A percentile compares a stretch with the other conserved stretches of the same genome.
Evolutionary conservation across 305 asterid genomes (phyloP).

Genomic region (Nicotiana rustica): DNA sequence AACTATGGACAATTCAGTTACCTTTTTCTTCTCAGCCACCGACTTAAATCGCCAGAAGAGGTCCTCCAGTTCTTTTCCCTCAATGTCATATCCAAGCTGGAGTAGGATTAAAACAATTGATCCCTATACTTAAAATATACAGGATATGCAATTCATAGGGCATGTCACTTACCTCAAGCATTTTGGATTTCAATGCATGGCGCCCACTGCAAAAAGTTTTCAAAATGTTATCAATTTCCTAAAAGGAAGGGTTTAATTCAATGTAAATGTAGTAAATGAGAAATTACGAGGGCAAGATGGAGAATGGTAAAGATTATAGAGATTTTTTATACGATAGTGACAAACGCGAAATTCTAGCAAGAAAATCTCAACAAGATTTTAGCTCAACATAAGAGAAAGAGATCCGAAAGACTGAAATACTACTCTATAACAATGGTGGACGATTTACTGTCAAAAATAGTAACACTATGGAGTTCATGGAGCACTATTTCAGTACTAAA

Average conservation of each 20-base stretch:
- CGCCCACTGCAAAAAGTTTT: slow-evolving; percentile 66
- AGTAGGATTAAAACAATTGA: slow-evolving; percentile 34
- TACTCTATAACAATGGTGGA: background rate
- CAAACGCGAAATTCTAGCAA: background rate
- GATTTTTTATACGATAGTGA: slow-evolving; percentile 6
- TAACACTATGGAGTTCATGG: background rate
- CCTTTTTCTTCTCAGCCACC: slow-evolving; percentile 95
- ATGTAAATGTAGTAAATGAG: background rate
- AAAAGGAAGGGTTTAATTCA: background rate
- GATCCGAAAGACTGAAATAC: background rate
- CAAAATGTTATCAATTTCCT: slow-evolving; percentile 16
- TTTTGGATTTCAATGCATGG: slow-evolving; percentile 83
- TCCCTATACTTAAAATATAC: background rate
- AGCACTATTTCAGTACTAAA: slow-evolving; percentile 8
- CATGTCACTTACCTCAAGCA: slow-evolving; percentile 65
- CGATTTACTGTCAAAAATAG: background rate
- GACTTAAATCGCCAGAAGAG: slow-evolving; percentile 88
- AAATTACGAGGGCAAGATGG: background rate
- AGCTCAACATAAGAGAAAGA: slow-evolving; percentile 2
- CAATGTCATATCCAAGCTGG: slow-evolving; percentile 94
- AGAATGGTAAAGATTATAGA: background rate
- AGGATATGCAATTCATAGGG: background rate
- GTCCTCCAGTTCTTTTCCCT: slow-evolving; percentile 82
- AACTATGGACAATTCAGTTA: slow-evolving; percentile 30
- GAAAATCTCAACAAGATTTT: slow-evolving; percentile 12